Percentiles rank a stretch among this genome's conserved stretches.
Evolutionary conservation across 2,329 filamentous ascomycete genomes (phyloP).

Genomic region (Neurospora sp.): DNA sequence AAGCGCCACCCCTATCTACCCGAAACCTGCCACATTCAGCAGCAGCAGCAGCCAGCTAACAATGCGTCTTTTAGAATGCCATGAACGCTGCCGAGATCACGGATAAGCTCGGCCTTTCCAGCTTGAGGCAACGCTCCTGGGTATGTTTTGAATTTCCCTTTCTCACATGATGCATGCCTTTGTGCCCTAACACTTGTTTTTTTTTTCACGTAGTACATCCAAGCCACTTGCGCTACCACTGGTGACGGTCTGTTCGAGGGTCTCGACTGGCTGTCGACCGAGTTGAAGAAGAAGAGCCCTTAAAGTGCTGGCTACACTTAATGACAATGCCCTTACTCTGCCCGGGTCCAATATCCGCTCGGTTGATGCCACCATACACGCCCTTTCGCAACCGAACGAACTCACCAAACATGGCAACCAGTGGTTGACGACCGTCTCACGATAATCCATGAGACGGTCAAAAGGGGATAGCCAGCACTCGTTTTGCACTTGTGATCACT

Average conservation of each 20-base stretch:
- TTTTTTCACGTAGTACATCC: slow-evolving; percentile 65
- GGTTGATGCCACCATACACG: slow-evolving; percentile 49
- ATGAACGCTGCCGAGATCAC: slow-evolving; percentile 99
- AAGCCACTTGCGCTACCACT: slow-evolving; percentile 98
- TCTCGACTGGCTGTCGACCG: slow-evolving; percentile 85
- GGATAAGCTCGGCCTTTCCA: slow-evolving; percentile 99
- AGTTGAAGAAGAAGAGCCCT: slow-evolving; percentile 64
- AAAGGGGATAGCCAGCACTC: slow-evolving; percentile 17
- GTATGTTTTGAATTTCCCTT: slow-evolving; percentile 51
- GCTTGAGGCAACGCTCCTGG: slow-evolving; percentile 96
- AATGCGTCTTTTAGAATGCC: slow-evolving; percentile 59
- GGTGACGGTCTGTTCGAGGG: slow-evolving; percentile 99
- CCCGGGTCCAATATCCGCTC: slow-evolving; percentile 32
- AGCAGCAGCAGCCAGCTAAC: slow-evolving; percentile 19
- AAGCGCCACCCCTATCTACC: slow-evolving; percentile 28
- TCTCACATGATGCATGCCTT: neutral
- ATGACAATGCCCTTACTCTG: slow-evolving; percentile 25
- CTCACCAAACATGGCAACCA: slow-evolving; percentile 34
- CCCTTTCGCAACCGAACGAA: slow-evolving; percentile 45
- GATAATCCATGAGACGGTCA: slow-evolving; percentile 11
- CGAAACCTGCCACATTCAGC: neutral
- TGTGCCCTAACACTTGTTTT: neutral
- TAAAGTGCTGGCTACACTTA: slow-evolving; percentile 33
- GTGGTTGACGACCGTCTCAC: slow-evolving; percentile 18
- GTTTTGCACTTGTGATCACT: slow-evolving; percentile 21